phyloP scores from a whole-genome alignment of 306 rosid genomes.

The Delonix regia region DNA sequence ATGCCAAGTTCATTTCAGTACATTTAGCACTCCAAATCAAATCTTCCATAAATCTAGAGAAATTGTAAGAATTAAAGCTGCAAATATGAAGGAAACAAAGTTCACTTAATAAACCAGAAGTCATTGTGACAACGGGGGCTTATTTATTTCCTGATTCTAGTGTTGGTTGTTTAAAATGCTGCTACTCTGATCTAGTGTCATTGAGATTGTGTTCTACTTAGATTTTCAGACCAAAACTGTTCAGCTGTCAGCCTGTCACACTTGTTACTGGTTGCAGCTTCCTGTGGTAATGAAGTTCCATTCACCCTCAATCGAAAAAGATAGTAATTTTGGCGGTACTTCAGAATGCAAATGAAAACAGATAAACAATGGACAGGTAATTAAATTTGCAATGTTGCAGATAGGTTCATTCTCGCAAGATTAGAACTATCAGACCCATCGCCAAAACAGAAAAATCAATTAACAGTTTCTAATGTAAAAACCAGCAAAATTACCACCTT shows the following conservation, averaged over 20 bases:
- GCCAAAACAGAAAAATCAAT: not conserved
- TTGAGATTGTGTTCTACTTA: not conserved
- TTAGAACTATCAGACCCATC: conserved; percentile 6
- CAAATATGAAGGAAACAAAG: not conserved
- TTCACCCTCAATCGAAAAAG: not conserved
- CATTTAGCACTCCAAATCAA: not conserved
- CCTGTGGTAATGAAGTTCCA: not conserved
- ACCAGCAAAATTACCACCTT: not conserved
- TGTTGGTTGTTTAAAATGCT: not conserved
- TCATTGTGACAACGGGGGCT: not conserved
- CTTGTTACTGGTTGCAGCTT: not conserved
- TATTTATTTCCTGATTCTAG: not conserved
- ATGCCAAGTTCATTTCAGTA: not conserved
- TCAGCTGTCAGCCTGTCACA: not conserved
- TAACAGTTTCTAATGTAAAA: not conserved
- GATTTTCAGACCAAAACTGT: not conserved
- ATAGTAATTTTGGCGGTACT: not conserved
- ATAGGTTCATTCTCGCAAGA: conserved; percentile 3
- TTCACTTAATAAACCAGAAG: not conserved
- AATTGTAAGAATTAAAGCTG: not conserved
- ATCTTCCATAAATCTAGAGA: not conserved
- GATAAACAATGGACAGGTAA: not conserved
- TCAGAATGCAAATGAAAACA: not conserved
- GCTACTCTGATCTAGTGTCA: not conserved
- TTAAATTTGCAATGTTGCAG: conserved; percentile 21